These are phyloP conservation scores for Brassica carinata DNA, from an alignment of 345 rosid genomes.

Conservation along the genomic window DNA sequence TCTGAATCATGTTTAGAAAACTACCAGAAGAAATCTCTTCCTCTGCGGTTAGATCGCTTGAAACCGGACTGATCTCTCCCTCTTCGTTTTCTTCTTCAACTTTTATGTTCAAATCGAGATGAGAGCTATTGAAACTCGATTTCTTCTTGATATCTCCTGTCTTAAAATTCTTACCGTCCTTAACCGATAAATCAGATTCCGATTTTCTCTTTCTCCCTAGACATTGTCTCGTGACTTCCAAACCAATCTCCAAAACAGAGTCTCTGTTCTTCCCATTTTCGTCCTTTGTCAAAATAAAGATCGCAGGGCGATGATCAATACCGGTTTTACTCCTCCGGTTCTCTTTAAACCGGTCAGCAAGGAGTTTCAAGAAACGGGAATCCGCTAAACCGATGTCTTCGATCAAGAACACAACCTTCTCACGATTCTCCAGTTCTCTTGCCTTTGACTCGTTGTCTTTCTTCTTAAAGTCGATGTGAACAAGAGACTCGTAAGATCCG, in stretches of 20 bases:
- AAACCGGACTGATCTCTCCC: conserved; percentile 62
- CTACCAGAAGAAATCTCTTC: conserved; percentile 42
- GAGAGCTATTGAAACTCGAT: conserved; percentile 54
- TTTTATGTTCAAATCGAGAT: conserved; percentile 71
- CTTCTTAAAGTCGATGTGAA: conserved; percentile 52
- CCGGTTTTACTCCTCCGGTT: conserved; percentile 2
- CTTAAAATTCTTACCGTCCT: conserved; percentile 45
- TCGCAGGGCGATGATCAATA: conserved; percentile 37
- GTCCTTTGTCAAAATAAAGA: conserved; percentile 61
- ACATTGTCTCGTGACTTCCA: conserved; percentile 46
- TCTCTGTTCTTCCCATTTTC: conserved; percentile 39
- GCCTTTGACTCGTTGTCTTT: conserved; percentile 27
- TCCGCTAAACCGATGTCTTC: conserved; percentile 72
- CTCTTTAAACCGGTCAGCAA: conserved; percentile 54
- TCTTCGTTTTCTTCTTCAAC: conserved; percentile 57
- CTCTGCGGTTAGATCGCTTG: conserved; percentile 71
- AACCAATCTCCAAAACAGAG: conserved; percentile 55
- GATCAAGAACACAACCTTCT: conserved; percentile 58
- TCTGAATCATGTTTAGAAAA: conserved; percentile 58
- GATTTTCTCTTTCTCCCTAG: conserved; percentile 58
- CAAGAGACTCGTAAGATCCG: conserved; percentile 60
- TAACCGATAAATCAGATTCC: conserved; percentile 45
- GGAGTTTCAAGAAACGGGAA: conserved; percentile 49
- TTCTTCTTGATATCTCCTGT: conserved; percentile 42
- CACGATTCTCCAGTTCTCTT: conserved; percentile 43